phyloP scores from a whole-genome alignment of 2,329 filamentous ascomycete genomes.

The Fusarium anguioides region DNA sequence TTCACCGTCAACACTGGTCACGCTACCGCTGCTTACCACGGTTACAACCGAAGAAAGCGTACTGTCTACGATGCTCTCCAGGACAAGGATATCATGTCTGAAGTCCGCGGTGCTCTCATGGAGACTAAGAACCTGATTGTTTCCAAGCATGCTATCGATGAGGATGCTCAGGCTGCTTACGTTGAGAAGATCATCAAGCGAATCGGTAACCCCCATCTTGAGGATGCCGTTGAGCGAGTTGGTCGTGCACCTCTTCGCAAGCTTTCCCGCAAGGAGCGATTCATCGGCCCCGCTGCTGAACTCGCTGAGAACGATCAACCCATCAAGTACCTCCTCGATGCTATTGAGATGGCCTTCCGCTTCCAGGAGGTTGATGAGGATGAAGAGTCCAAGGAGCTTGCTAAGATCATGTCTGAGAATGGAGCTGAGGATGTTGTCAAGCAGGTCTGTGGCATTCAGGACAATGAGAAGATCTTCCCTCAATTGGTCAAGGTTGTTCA shows the following conservation, averaged over 20 bases:
- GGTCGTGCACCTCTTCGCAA: slow-evolving; percentile 95
- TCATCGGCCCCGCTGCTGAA: slow-evolving; percentile 90
- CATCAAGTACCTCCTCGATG: slow-evolving; percentile 79
- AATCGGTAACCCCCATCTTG: slow-evolving; percentile 92
- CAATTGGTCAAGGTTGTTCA: slow-evolving; percentile 81
- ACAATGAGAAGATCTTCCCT: slow-evolving; percentile 79
- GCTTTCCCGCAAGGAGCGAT: slow-evolving; percentile 93
- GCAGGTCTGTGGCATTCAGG: slow-evolving; percentile 84
- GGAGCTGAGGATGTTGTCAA: slow-evolving; percentile 78
- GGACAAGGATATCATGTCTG: slow-evolving; percentile 80
- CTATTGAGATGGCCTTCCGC: slow-evolving; percentile 90
- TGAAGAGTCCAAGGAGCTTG: slow-evolving; percentile 87
- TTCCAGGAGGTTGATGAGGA: slow-evolving; percentile 96
- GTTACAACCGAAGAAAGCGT: slow-evolving; percentile 84
- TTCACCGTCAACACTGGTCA: slow-evolving; percentile 99
- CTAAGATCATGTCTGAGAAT: slow-evolving; percentile 83
- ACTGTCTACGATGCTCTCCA: slow-evolving; percentile 90
- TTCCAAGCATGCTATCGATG: slow-evolving; percentile 83
- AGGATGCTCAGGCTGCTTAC: slow-evolving; percentile 83
- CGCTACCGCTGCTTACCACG: slow-evolving; percentile 95
- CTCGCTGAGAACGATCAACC: slow-evolving; percentile 83
- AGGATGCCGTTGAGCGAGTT: slow-evolving; percentile 94
- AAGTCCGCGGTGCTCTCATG: slow-evolving; percentile 81
- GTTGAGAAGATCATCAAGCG: slow-evolving; percentile 91
- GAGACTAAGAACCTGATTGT: slow-evolving; percentile 91